Base-by-base conservation (phyloP, 768 basidiomycete species). In the Punctularia strigosozonata region DNA sequence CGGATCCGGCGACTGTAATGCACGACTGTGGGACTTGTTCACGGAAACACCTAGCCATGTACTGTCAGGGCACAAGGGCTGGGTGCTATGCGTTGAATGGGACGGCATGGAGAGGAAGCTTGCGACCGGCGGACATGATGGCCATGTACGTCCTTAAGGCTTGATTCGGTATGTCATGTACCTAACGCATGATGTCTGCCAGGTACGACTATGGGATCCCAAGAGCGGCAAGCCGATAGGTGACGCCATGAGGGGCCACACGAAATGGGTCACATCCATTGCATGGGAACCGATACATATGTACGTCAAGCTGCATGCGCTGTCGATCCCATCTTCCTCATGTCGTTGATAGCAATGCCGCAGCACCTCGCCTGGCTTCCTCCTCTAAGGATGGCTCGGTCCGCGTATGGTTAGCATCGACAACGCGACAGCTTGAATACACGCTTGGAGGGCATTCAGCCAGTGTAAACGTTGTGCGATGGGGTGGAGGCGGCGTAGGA, bases 31-130 rank as follows among this genome's bases (percentile, higher is more conserved):
- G 95, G 83, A 98, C 58, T 72, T 98, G 36, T 73, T 82, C 51
- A 94, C 86, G 0, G 95, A 98, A 57, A 82, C 77, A 5, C 94
- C 95, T 1, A 87, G 85, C 28, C 82, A 87, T 53, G 81, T 79
- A 12, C 68, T 98, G 14, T 60, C 71, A 1, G 95, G 95, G 0
- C 95, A 99, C 53, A 77, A 78, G 47, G 92, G 91, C 1, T 97
- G 92, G 94, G 90, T 99, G 2, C 69, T 98, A 2, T 97, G 90
- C 49, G 86, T 91, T 4, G 95, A 97, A 52, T 99, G 94, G 92
- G 91, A 97, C 50, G 85, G 86, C 0, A 71, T 86, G 68, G 92
- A 97, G 53, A 65, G 90, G 31, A 81, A 79, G 49, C 62, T 98
- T 12, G 94, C 92, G 0, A 90, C 87, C 3, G 95, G 95, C 1